phyloP scores from a whole-genome alignment of 306 rosid genomes.

The Argentina anserina region DNA sequence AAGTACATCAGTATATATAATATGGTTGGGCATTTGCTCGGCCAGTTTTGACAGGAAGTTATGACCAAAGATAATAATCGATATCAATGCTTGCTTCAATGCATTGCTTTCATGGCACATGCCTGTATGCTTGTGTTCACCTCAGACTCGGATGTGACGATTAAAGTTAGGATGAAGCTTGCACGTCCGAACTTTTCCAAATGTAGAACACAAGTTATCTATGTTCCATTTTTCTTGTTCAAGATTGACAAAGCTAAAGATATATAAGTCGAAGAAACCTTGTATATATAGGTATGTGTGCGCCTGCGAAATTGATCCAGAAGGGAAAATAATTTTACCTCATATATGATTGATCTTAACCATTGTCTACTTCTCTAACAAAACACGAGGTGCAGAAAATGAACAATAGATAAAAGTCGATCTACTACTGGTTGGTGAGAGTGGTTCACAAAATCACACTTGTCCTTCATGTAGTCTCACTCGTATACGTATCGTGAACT shows the following conservation, averaged over 20 bases:
- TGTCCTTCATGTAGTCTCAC: background rate
- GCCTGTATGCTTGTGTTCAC: background rate
- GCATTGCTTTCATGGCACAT: background rate
- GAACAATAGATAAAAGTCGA: background rate
- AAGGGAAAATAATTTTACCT: background rate
- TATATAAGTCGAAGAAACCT: background rate
- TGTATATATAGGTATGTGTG: background rate
- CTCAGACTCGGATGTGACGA: background rate
- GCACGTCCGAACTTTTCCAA: background rate
- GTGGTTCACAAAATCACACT: background rate
- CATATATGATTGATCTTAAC: background rate
- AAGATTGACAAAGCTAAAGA: background rate
- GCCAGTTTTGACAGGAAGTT: background rate
- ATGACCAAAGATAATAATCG: background rate
- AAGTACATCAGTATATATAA: background rate
- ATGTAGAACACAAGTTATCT: no score
- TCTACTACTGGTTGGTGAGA: slow-evolving; percentile 12
- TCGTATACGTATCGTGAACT: background rate
- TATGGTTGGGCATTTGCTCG: background rate
- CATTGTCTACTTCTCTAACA: background rate
- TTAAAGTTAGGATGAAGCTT: background rate
- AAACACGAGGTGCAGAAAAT: background rate
- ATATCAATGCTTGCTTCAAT: background rate
- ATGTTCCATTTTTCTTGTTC: background rate
- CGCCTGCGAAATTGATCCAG: background rate